A percentile compares a stretch with the other conserved stretches of the same genome.
These are phyloP conservation scores for Salinomyces thailandicus DNA, from an alignment of 2,329 filamentous ascomycete genomes.

Conservation along the genomic window DNA sequence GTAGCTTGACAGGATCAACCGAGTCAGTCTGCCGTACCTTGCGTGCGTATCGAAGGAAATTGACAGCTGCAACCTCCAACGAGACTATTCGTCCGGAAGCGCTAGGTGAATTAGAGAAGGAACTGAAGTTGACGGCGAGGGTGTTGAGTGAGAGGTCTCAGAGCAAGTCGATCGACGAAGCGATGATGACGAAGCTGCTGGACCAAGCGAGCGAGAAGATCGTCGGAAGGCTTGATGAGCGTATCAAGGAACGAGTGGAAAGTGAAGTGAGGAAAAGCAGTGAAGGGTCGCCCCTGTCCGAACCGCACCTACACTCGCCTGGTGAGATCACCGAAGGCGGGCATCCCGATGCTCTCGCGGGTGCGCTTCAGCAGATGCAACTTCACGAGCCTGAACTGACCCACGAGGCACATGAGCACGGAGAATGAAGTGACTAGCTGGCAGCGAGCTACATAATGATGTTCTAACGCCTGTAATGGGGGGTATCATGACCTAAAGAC, in stretches of 20 bases:
- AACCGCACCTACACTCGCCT: background rate
- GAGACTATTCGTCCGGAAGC: slow-evolving; percentile 38
- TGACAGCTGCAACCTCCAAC: slow-evolving; percentile 33
- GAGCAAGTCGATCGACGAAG: slow-evolving; percentile 32
- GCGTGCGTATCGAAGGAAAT: slow-evolving; percentile 48
- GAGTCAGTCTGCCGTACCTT: slow-evolving; percentile 49
- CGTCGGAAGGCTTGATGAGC: slow-evolving; percentile 61
- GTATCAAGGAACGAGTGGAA: slow-evolving; percentile 40
- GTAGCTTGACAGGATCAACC: slow-evolving; percentile 42
- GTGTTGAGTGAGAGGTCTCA: slow-evolving; percentile 34
- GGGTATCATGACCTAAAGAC: background rate
- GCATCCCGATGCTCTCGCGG: slow-evolving; percentile 2
- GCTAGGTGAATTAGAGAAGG: slow-evolving; percentile 46
- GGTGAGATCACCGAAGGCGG: background rate
- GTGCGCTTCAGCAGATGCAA: slow-evolving; percentile 4
- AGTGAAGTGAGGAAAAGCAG: slow-evolving; percentile 15
- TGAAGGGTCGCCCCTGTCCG: slow-evolving; percentile 3
- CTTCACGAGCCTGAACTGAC: background rate
- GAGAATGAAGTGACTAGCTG: background rate
- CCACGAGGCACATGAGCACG: background rate
- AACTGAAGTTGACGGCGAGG: slow-evolving; percentile 41
- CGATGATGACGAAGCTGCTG: slow-evolving; percentile 45
- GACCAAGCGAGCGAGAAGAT: slow-evolving; percentile 67
- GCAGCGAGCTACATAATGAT: background rate
- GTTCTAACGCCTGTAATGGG: background rate